A percentile compares a stretch with the other conserved stretches of the same genome.
These are phyloP conservation scores for Ashbya aceris DNA, from an alignment of 1,139 yeast genomes.

Conservation along the genomic window DNA sequence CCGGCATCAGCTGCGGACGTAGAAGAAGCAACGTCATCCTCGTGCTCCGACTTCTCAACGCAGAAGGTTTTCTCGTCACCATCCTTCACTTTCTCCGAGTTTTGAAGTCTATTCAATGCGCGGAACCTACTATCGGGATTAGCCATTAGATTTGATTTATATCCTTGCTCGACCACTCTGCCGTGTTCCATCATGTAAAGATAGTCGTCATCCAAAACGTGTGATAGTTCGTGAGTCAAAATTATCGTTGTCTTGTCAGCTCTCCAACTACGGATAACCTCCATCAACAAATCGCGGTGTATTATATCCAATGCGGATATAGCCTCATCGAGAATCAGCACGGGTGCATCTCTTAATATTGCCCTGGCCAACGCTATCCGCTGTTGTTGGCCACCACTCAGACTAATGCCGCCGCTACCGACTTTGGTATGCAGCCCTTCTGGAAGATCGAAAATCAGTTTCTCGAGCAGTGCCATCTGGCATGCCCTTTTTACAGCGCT, in stretches of 20 bases:
- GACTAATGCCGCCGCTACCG: constrained; percentile 36
- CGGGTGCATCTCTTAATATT: constrained; percentile 55
- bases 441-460: constrained; percentile 39
- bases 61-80: neutral
- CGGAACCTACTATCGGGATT: constrained; percentile 10
- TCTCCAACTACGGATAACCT: constrained; percentile 52
- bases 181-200: constrained; percentile 57
- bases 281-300: constrained; percentile 39
- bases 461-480: constrained; percentile 41
- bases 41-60: neutral
- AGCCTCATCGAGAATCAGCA: constrained; percentile 77
- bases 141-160: constrained; percentile 29
- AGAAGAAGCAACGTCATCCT: neutral
- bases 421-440: constrained; percentile 47
- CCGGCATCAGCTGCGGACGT: neutral
- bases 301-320: constrained; percentile 65
- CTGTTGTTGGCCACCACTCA: constrained; percentile 94
- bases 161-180: constrained; percentile 37
- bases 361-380: constrained; percentile 80
- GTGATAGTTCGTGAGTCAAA: constrained; percentile 66
- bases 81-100: constrained; percentile 6
- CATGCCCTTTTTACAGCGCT: constrained; percentile 39
- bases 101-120: constrained; percentile 4
- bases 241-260: constrained; percentile 62
- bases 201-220: constrained; percentile 45